These are phyloP conservation scores for Penicillium chermesinum DNA, from an alignment of 495 filamentous ascomycete species.

Conservation along the genomic window DNA sequence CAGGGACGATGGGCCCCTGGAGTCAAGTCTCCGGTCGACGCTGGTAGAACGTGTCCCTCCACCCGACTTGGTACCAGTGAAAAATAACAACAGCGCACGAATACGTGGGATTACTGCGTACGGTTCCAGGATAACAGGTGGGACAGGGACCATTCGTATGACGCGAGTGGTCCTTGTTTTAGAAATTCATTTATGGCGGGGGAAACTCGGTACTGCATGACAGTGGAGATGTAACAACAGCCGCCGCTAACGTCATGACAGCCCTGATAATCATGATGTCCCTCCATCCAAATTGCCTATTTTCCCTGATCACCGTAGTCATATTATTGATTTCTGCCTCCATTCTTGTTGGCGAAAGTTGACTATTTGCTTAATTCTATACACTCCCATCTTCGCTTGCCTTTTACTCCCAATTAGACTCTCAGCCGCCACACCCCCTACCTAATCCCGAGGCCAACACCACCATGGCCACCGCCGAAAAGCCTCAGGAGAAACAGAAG, in stretches of 20 bases:
- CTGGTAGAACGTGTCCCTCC: background rate
- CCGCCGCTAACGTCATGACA: conserved; percentile 29
- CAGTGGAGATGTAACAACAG: background rate
- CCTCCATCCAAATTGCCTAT: conserved; percentile 2
- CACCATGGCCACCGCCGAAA: conserved; percentile 40
- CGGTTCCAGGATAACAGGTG: background rate
- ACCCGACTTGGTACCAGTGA: background rate
- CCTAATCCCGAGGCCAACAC: background rate
- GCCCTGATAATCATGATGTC: background rate
- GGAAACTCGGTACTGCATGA: background rate
- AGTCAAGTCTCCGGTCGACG: background rate
- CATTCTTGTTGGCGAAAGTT: background rate
- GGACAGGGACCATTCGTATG: conserved; percentile 9
- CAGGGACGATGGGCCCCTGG: background rate
- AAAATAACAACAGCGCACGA: background rate
- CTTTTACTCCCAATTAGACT: background rate
- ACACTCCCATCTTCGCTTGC: background rate
- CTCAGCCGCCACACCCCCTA: background rate
- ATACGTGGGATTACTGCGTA: background rate
- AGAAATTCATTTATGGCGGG: conserved; percentile 5
- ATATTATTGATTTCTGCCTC: conserved; percentile 11
- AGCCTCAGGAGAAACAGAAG: conserved; percentile 31
- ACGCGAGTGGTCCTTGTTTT: conserved; percentile 7
- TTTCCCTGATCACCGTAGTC: conserved; percentile 2
- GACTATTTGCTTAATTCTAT: background rate